Evolutionary conservation across 208 protist species (phyloP), one percentile per base, ranked within the genome.

Genomic region (Leishmania arabica): DNA sequence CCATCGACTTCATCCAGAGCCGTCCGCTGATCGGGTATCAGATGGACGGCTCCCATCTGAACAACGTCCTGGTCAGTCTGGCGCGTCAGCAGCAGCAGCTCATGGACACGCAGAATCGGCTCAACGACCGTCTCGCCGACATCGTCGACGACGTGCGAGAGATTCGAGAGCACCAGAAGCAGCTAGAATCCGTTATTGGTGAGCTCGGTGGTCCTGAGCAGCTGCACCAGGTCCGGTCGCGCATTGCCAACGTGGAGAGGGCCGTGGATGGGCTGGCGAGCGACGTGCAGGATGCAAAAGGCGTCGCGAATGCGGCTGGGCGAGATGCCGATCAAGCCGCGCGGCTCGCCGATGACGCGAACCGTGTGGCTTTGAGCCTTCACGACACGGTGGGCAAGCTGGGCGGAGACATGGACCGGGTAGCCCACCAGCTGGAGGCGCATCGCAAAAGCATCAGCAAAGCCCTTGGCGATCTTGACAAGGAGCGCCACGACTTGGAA

Each of bases 21-120:
- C 84, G 88, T 75, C 94, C 94, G 13, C 88, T 97, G 65, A 90
- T 97, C 27, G 91, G 88, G 17, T 94, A 95, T 85, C 90, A 97
- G 74, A 91, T 96, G 84, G 94, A 97, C 75, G 94, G 88, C 71
- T 91, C 92, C 8, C 90, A 95, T 71, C 83, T 97, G 31, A 90
- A 93, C 84, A 90, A 86, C 60, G 90, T 95, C 0, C 87, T 97
- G 27, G 88, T 92, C 37, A 84, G 75, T 42, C 83, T 97, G 6
- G 84, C 95, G 21, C 87, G 88, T 1, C 89, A 94, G 70, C 93
- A 95, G 80, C 83, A 83, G 75, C 88, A 91, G 56, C 65, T 90
- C 40, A 75, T 88, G 45, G 86, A 93, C 17, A 75, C 78, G 42
- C 91, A 95, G 74, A 75, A 62, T 31, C 84, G 88, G 75, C 51